Percentiles rank a stretch among this genome's conserved stretches.
These are phyloP conservation scores for Tagetes erecta DNA, from an alignment of 129 eudicot species.

Conservation along the genomic window DNA sequence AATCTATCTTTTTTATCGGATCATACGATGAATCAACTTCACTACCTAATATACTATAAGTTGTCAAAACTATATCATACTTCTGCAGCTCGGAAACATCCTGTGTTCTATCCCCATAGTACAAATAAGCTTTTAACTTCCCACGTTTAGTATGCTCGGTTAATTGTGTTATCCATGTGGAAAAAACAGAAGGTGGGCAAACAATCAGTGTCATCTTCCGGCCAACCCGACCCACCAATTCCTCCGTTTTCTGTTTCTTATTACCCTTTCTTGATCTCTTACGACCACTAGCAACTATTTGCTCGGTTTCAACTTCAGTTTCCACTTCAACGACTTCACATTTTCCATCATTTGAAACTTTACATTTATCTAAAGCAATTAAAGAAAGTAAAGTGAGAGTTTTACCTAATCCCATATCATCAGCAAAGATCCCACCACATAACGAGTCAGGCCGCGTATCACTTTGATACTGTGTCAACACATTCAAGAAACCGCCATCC, in stretches of 20 bases:
- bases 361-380: slow-evolving; percentile 67
- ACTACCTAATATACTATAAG: slow-evolving; percentile 63
- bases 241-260: slow-evolving; percentile 49
- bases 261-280: slow-evolving; percentile 52
- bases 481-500: slow-evolving; percentile 53
- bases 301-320: slow-evolving; percentile 31
- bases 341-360: slow-evolving; percentile 12
- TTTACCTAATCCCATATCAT: slow-evolving; percentile 96
- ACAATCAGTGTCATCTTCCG: slow-evolving; percentile 67
- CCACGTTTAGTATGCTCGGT: slow-evolving; percentile 64
- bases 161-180: slow-evolving; percentile 76
- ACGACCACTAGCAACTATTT: slow-evolving; percentile 24
- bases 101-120: slow-evolving; percentile 78
- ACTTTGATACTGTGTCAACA: slow-evolving; percentile 56
- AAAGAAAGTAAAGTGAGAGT: slow-evolving; percentile 79
- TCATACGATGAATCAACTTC: slow-evolving; percentile 39
- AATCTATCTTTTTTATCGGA: slow-evolving; percentile 66
- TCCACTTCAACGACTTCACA: slow-evolving; percentile 35
- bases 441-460: slow-evolving; percentile 62
- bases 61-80: slow-evolving; percentile 73
- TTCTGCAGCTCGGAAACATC: slow-evolving; percentile 63
- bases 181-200: slow-evolving; percentile 85
- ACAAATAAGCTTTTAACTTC: slow-evolving; percentile 57
- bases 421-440: slow-evolving; percentile 94
- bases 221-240: background rate